These are phyloP conservation scores for Metschnikowia santaceciliae DNA, from an alignment of 805 yeast species.

Conservation along the genomic window DNA sequence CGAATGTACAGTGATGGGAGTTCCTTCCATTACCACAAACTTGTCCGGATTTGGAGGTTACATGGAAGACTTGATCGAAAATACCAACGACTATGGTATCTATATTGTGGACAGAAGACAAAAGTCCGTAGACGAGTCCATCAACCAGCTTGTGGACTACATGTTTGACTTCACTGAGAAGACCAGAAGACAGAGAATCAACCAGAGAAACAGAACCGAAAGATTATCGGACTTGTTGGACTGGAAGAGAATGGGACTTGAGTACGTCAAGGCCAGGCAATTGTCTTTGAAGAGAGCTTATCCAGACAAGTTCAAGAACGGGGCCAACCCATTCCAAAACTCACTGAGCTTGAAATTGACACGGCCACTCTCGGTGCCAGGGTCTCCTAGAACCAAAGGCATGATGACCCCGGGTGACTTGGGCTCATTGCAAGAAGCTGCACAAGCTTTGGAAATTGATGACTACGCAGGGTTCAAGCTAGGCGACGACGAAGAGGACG, in stretches of 20 bases:
- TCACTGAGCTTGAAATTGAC: slow-evolving; percentile 64
- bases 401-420: slow-evolving; percentile 97
- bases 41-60: slow-evolving; percentile 96
- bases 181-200: slow-evolving; percentile 94
- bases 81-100: slow-evolving; percentile 92
- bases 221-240: slow-evolving; percentile 87
- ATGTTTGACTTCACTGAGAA: slow-evolving; percentile 87
- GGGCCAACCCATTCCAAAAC: slow-evolving; percentile 44
- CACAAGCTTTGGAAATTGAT: slow-evolving; percentile 62
- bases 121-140: slow-evolving; percentile 89
- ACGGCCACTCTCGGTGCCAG: slow-evolving; percentile 94
- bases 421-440: slow-evolving; percentile 92
- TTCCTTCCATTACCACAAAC: slow-evolving; percentile 94
- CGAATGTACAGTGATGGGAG: slow-evolving; percentile 99
- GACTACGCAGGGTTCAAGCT: slow-evolving; percentile 67
- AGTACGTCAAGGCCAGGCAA: slow-evolving; percentile 91
- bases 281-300: slow-evolving; percentile 90
- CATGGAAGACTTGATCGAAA: slow-evolving; percentile 96
- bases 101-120: slow-evolving; percentile 93
- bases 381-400: slow-evolving; percentile 81
- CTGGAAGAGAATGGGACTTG: slow-evolving; percentile 98
- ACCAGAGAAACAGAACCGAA: slow-evolving; percentile 96
- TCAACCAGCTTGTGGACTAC: slow-evolving; percentile 81
- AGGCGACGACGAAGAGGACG: slow-evolving; percentile 41
- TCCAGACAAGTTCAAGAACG: slow-evolving; percentile 70